These are phyloP conservation scores for Zasmidium citrigriseum DNA, from an alignment of 2,329 filamentous ascomycete species.

Conservation along the genomic window DNA sequence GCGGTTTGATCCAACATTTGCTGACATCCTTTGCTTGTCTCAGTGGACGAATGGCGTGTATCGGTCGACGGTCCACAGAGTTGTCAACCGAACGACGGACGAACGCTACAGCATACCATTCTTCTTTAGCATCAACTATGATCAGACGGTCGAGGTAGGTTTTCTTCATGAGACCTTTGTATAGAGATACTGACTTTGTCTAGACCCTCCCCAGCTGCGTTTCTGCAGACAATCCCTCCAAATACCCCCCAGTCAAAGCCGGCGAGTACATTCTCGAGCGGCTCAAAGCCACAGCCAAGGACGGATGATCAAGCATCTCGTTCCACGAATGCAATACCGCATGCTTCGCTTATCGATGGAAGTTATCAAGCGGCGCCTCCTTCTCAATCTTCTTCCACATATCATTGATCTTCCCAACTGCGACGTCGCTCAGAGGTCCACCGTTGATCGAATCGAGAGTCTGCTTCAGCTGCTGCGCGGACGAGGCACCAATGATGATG, in stretches of 20 bases:
- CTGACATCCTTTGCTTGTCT: neutral
- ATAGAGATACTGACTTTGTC: conserved; percentile 3
- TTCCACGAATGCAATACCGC: neutral
- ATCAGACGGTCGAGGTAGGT: conserved; percentile 38
- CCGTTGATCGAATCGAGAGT: conserved; percentile 34
- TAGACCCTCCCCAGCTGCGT: conserved; percentile 41
- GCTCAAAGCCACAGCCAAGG: conserved; percentile 16
- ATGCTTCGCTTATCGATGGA: conserved; percentile 8
- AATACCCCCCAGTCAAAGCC: conserved; percentile 39
- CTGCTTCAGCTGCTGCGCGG: conserved; percentile 34
- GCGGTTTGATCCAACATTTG: no score
- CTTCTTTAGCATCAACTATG: conserved; percentile 49
- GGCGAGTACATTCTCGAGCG: conserved; percentile 44
- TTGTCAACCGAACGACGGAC: conserved; percentile 44
- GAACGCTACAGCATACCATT: conserved; percentile 50
- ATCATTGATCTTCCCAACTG: conserved; percentile 35
- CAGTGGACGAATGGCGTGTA: conserved; percentile 37
- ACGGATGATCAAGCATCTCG: conserved; percentile 31
- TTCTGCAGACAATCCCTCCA: conserved; percentile 33
- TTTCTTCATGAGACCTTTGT: neutral
- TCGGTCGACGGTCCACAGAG: conserved; percentile 48
- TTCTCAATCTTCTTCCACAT: conserved; percentile 38
- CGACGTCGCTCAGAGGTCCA: conserved; percentile 35
- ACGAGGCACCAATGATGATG: conserved; percentile 44
- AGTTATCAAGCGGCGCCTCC: conserved; percentile 39